Percentiles rank a stretch among this genome's conserved stretches.
These are phyloP conservation scores for Colletotrichum horii DNA, from an alignment of 2,329 filamentous ascomycete species.

Conservation along the genomic window DNA sequence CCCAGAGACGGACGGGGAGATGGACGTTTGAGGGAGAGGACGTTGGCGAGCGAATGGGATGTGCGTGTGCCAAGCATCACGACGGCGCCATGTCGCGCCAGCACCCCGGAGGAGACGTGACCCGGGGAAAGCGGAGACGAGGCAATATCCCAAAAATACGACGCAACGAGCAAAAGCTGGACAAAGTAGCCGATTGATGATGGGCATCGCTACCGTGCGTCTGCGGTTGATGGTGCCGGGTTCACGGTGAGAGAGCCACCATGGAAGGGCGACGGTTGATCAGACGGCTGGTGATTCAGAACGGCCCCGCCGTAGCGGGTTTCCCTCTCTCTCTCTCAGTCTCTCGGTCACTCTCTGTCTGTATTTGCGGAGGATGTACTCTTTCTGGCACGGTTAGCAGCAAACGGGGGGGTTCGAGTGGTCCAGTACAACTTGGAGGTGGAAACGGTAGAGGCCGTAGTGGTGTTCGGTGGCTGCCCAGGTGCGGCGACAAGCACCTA, in stretches of 20 bases:
- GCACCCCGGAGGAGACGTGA: conserved; percentile 10
- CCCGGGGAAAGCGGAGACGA: conserved; percentile 10
- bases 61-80: conserved; percentile 14
- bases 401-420: neutral
- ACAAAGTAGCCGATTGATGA: conserved; percentile 7
- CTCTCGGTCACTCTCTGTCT: neutral
- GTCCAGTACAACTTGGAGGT: neutral
- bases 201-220: conserved; percentile 6
- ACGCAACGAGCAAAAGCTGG: neutral
- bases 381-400: neutral
- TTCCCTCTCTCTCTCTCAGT: neutral
- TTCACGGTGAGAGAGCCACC: neutral
- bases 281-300: conserved; percentile 20
- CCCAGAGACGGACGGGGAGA: neutral
- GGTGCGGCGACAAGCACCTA: neutral
- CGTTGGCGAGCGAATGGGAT: neutral
- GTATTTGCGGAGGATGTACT: neutral
- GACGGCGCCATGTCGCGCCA: conserved; percentile 16
- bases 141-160: conserved; percentile 4
- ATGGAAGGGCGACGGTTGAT: conserved; percentile 8
- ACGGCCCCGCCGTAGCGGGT: conserved; percentile 1
- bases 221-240: conserved; percentile 11
- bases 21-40: neutral
- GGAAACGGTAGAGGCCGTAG: neutral
- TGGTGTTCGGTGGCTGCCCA: neutral